Percentiles rank a stretch among this genome's conserved stretches.
phyloP scores from a whole-genome alignment of 1,284 basidiomycete species.

The Limonomyces culmigenus region DNA sequence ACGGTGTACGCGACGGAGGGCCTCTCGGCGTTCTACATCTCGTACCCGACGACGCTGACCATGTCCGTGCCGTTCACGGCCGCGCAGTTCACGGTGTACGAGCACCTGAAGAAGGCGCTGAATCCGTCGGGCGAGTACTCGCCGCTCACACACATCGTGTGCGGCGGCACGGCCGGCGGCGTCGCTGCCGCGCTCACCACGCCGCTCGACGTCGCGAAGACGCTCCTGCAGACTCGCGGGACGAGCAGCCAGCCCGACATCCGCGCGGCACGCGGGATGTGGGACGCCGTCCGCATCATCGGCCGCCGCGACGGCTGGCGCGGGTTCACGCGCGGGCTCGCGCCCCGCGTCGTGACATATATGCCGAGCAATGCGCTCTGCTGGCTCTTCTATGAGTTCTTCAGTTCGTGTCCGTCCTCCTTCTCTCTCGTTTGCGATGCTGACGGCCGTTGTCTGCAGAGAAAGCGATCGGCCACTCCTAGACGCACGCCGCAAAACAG shows the following conservation, averaged over 20 bases:
- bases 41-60: conserved; percentile 93
- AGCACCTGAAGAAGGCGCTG: conserved; percentile 76
- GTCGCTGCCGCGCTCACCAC: conserved; percentile 94
- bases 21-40: conserved; percentile 88
- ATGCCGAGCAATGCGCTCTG: conserved; percentile 97
- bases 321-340: conserved; percentile 79
- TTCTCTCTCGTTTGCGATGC: neutral
- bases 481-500: too few relatives aligned
- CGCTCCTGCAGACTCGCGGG: conserved; percentile 88
- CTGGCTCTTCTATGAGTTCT: conserved; percentile 95
- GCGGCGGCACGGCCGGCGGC: conserved; percentile 86
- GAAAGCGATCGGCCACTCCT: neutral
- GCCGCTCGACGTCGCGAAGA: conserved; percentile 98
- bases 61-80: conserved; percentile 98
- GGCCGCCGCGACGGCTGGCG: conserved; percentile 70
- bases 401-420: conserved; percentile 47
- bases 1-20: conserved; percentile 82
- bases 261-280: conserved; percentile 70
- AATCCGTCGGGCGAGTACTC: conserved; percentile 85
- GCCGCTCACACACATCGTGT: conserved; percentile 78
- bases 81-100: conserved; percentile 95
- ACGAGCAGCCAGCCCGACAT: conserved; percentile 72
- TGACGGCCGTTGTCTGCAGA: neutral
- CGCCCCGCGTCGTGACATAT: conserved; percentile 86
- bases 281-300: conserved; percentile 82